Evolutionary conservation across 2,329 filamentous ascomycete genomes (phyloP).

Genomic region (Claviceps humidiphila): DNA sequence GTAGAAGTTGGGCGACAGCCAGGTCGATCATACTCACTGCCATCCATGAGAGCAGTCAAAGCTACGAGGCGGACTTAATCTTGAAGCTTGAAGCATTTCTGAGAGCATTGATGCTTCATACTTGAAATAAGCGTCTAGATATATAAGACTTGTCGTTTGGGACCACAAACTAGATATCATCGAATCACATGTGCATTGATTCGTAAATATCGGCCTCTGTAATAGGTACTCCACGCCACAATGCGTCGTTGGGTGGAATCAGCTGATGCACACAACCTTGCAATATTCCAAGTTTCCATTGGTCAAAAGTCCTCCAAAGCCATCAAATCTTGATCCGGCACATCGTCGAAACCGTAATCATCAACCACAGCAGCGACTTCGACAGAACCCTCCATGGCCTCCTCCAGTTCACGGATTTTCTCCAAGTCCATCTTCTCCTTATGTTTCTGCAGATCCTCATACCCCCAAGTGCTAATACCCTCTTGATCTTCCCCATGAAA

Average conservation of each 20-base stretch:
- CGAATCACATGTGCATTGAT: background rate
- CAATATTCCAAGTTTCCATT: background rate
- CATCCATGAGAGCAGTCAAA: constrained; percentile 47
- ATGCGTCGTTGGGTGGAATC: background rate
- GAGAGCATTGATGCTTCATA: background rate
- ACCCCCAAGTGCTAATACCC: constrained; percentile 84
- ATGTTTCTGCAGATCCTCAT: constrained; percentile 63
- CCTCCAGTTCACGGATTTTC: constrained; percentile 48
- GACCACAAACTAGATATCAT: background rate
- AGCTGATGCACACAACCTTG: background rate
- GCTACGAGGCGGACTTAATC: constrained; percentile 24
- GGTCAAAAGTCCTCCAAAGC: constrained; percentile 27
- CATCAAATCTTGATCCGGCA: constrained; percentile 43
- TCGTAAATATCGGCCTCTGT: background rate
- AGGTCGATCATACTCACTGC: constrained; percentile 48
- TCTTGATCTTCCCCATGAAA: constrained; percentile 75
- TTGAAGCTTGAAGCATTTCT: background rate
- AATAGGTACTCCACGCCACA: background rate
- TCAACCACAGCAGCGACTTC: constrained; percentile 12
- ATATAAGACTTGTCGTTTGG: background rate
- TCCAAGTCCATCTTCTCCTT: constrained; percentile 63
- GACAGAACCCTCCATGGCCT: constrained; percentile 18
- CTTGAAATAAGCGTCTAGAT: background rate
- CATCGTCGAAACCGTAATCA: constrained; percentile 40
- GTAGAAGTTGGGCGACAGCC: constrained; percentile 68